Percentiles rank a stretch among this genome's conserved stretches.
phyloP scores from a whole-genome alignment of 495 filamentous ascomycete genomes.

The Aspergillus asperescens region DNA sequence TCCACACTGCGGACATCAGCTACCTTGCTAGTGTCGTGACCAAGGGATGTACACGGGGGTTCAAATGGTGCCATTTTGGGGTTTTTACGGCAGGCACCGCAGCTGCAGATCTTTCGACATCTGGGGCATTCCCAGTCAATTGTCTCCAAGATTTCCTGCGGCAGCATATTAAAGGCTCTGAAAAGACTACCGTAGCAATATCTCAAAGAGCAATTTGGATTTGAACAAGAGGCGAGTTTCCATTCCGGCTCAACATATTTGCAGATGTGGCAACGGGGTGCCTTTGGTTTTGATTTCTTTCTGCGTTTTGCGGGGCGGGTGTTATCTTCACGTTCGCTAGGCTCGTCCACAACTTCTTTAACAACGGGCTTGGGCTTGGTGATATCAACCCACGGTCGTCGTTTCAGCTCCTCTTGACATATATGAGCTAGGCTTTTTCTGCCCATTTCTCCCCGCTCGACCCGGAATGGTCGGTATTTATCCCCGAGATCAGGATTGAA shows the following conservation, averaged over 20 bases:
- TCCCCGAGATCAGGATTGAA: slow-evolving; percentile 57
- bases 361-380: slow-evolving; percentile 43
- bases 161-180: slow-evolving; percentile 82
- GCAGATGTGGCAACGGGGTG: slow-evolving; percentile 72
- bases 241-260: slow-evolving; percentile 65
- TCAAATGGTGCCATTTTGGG: slow-evolving; percentile 62
- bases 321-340: slow-evolving; percentile 22
- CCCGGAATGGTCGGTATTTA: slow-evolving; percentile 55
- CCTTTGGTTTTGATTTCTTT: slow-evolving; percentile 40
- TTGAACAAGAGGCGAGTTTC: slow-evolving; percentile 73
- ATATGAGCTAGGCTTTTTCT: slow-evolving; percentile 81
- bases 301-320: slow-evolving; percentile 44
- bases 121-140: slow-evolving; percentile 81
- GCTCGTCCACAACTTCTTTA: slow-evolving; percentile 11
- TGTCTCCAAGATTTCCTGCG: slow-evolving; percentile 70
- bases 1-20: slow-evolving; percentile 88
- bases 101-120: slow-evolving; percentile 79
- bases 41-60: slow-evolving; percentile 76
- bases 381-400: slow-evolving; percentile 60
- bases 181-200: slow-evolving; percentile 90
- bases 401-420: slow-evolving; percentile 78
- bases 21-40: slow-evolving; percentile 81
- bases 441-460: slow-evolving; percentile 54
- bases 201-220: slow-evolving; percentile 51
- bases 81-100: slow-evolving; percentile 63